These are phyloP conservation scores for Phyllosticta capitalensis DNA, from an alignment of 2,329 filamentous ascomycete genomes.

Conservation along the genomic window DNA sequence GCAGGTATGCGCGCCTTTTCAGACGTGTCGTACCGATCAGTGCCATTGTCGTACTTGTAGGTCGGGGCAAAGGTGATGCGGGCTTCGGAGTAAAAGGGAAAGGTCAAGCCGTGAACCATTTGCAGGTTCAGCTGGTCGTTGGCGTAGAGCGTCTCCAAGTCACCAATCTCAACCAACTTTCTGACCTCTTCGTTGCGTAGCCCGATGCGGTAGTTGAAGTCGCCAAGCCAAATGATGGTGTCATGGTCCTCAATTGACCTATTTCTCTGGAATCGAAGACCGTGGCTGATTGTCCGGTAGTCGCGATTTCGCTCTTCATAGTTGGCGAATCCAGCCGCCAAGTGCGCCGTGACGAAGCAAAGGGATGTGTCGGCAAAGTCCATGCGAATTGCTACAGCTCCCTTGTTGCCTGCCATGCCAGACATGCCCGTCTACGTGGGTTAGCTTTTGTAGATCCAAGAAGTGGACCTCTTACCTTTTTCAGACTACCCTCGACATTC, in stretches of 20 bases:
- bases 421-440: slow-evolving; percentile 66
- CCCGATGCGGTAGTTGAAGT: slow-evolving; percentile 97
- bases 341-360: slow-evolving; percentile 92
- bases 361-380: slow-evolving; percentile 88
- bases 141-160: slow-evolving; percentile 73
- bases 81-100: slow-evolving; percentile 85
- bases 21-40: slow-evolving; percentile 83
- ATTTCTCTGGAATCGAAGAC: slow-evolving; percentile 83
- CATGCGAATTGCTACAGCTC: slow-evolving; percentile 89
- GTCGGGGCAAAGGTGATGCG: slow-evolving; percentile 83
- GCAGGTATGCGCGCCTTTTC: slow-evolving; percentile 93
- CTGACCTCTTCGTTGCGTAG: slow-evolving; percentile 69
- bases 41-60: slow-evolving; percentile 89
- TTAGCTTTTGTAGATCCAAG: slow-evolving; percentile 9
- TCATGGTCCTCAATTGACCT: slow-evolving; percentile 86
- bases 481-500: slow-evolving; percentile 91
- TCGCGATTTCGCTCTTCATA: slow-evolving; percentile 94
- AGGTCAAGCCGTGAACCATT: slow-evolving; percentile 86
- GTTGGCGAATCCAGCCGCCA: slow-evolving; percentile 92
- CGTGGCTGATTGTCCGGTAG: slow-evolving; percentile 79
- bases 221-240: slow-evolving; percentile 81
- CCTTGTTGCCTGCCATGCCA: slow-evolving; percentile 96
- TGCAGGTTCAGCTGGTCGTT: slow-evolving; percentile 96
- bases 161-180: slow-evolving; percentile 58
- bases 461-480: slow-evolving; percentile 50